Base-by-base conservation (phyloP, 148 eudicot genomes). In the Tetragonia tetragonoides region DNA sequence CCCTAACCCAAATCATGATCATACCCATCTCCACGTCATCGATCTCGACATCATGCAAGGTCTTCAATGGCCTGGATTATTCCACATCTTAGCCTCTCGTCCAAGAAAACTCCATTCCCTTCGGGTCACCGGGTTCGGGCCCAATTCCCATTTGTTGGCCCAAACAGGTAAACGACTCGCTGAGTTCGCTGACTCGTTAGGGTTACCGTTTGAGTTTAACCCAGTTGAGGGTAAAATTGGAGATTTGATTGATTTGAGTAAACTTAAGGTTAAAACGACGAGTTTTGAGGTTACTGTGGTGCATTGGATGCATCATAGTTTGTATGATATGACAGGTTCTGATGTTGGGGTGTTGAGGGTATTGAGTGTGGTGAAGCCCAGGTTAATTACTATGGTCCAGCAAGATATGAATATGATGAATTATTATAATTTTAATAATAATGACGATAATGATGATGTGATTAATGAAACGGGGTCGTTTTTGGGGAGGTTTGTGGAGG, bases 31-130 rank as follows among this genome's bases (percentile, higher is more conserved):
- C 69, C 97, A 92, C 80, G 78, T 92, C 77, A 86, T 92, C 66
- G 97, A 92, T 47, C 82, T 92, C 17, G 97, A 92, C 70, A 84
- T 92, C 70, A 92, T 92, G 97, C 97, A 92, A 81, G 97, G 97
- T 2, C 91, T 92, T 21, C 97, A 92, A 73, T 92, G 97, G 97
- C 97, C 97, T 0, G 97, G 94, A 23, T 76, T 92, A 79, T 92
- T 92, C 78, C 94, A 92, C 84, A 92, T 92, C 71, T 77, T 93
- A 8, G 91, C 97, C 23, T 87, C 97, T 16, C 84, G 90, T 0
- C 20, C 92, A 0, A 68, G 83, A 1, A 86, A 87, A 20, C 54
- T 89, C 20, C 24, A 56, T 21, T 89, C 91, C 2, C 62, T 92
- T 7, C 80, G 82, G 54, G 79, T 92, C 62, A 93, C 97, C 37